Evolutionary conservation across 2,329 filamentous ascomycete species (phyloP).

Genomic region (Byssoonygena ceratinophila): DNA sequence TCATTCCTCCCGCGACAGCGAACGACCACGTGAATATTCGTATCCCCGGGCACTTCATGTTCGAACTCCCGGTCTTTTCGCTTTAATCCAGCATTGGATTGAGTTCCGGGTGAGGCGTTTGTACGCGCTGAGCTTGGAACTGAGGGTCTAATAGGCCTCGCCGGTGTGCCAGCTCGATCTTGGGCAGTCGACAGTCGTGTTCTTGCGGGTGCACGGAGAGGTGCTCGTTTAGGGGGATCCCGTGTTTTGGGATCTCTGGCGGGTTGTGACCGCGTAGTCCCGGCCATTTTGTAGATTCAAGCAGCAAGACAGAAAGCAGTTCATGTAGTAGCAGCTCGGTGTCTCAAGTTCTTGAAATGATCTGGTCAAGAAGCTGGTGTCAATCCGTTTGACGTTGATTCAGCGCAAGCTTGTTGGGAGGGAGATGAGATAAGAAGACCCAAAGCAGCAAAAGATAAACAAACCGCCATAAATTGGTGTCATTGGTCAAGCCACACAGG

Average conservation of each 20-base stretch:
- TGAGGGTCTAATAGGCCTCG: slow-evolving; percentile 55
- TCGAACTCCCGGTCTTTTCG: slow-evolving; percentile 83
- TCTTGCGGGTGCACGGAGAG: slow-evolving; percentile 40
- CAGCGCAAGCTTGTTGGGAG: neutral
- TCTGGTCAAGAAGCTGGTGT: neutral
- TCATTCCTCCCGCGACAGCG: slow-evolving; percentile 87
- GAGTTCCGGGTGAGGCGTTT: slow-evolving; percentile 34
- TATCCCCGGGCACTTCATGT: slow-evolving; percentile 42
- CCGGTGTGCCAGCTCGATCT: slow-evolving; percentile 55
- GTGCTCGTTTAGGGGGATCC: slow-evolving; percentile 40
- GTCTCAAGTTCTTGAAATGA: neutral
- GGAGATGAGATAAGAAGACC: slow-evolving; percentile 3
- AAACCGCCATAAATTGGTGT: slow-evolving; percentile 7
- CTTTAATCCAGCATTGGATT: slow-evolving; percentile 54
- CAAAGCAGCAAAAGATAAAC: slow-evolving; percentile 18
- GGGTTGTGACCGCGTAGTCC: slow-evolving; percentile 13
- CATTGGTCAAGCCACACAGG: neutral
- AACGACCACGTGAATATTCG: slow-evolving; percentile 96
- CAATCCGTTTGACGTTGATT: neutral
- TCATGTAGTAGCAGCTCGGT: slow-evolving; percentile 2
- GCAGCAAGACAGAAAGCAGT: neutral
- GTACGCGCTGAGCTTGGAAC: slow-evolving; percentile 30
- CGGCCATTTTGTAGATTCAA: slow-evolving; percentile 12
- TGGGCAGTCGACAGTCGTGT: slow-evolving; percentile 46
- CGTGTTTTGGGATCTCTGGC: slow-evolving; percentile 32